phyloP scores from a whole-genome alignment of 2,329 filamentous ascomycete genomes.

The Hypoxylon sp. region DNA sequence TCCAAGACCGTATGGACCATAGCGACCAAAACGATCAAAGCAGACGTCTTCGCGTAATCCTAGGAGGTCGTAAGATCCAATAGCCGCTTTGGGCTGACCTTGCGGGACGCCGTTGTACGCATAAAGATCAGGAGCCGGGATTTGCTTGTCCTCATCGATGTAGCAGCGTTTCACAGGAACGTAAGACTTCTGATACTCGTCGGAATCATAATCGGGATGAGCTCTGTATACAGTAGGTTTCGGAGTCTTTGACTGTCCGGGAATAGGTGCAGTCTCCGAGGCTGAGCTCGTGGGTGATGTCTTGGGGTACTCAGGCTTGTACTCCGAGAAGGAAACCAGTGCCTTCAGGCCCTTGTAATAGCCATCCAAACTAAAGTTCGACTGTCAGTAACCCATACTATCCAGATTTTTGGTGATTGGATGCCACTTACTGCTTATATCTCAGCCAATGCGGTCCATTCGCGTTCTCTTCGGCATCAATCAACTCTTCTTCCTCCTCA shows the following conservation, averaged over 20 bases:
- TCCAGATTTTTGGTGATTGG: neutral
- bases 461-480: conserved; percentile 20
- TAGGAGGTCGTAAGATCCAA: conserved; percentile 79
- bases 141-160: conserved; percentile 65
- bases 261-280: conserved; percentile 35
- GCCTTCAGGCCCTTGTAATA: conserved; percentile 83
- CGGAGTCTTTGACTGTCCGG: conserved; percentile 51
- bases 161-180: conserved; percentile 68
- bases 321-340: conserved; percentile 69
- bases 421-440: conserved; percentile 53
- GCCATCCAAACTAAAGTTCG: conserved; percentile 70
- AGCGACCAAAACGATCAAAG: conserved; percentile 85
- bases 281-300: conserved; percentile 20
- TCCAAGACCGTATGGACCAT: conserved; percentile 87
- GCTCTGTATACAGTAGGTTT: conserved; percentile 68
- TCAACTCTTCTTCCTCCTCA: conserved; percentile 42
- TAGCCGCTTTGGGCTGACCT: conserved; percentile 78
- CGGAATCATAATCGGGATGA: conserved; percentile 70
- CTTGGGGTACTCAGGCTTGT: conserved; percentile 78
- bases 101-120: conserved; percentile 75
- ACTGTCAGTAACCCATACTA: conserved; percentile 24
- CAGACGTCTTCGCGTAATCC: conserved; percentile 81
- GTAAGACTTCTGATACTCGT: conserved; percentile 62
- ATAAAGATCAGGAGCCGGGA: conserved; percentile 69
- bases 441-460: conserved; percentile 50